A percentile compares a stretch with the other conserved stretches of the same genome.
Evolutionary conservation across 2,329 filamentous ascomycete genomes (phyloP).

Genomic region (Cercospora nicotianae): DNA sequence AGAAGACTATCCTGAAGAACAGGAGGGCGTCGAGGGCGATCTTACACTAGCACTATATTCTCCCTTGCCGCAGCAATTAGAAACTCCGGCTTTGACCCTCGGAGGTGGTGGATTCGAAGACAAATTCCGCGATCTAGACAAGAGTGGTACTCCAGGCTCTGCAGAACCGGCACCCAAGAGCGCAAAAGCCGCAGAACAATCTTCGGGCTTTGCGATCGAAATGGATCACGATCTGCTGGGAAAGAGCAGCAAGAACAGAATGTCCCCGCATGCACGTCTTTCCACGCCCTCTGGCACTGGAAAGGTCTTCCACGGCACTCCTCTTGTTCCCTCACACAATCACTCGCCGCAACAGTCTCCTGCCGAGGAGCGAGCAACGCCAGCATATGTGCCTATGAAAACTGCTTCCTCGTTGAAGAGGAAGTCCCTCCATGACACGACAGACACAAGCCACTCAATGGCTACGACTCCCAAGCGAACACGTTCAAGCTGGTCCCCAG

Average conservation of each 20-base stretch:
- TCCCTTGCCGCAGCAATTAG: neutral
- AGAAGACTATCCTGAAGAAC: slow-evolving; percentile 14
- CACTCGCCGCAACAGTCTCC: neutral
- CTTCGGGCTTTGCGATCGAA: neutral
- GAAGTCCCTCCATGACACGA: neutral
- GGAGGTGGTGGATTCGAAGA: slow-evolving; percentile 9
- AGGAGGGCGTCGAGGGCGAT: slow-evolving; percentile 11
- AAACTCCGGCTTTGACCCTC: slow-evolving; percentile 1
- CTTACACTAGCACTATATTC: slow-evolving; percentile 13
- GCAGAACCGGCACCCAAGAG: slow-evolving; percentile 31
- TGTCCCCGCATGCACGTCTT: neutral
- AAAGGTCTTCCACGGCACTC: neutral
- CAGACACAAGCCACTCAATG: neutral
- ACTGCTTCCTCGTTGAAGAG: neutral
- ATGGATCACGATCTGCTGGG: neutral
- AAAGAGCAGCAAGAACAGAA: neutral
- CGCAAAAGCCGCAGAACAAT: neutral
- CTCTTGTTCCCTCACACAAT: neutral
- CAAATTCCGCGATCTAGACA: slow-evolving; percentile 12
- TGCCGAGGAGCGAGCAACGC: neutral
- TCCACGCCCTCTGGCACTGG: neutral
- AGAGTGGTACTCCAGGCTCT: slow-evolving; percentile 33
- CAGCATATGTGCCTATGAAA: neutral
- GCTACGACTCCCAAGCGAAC: neutral
- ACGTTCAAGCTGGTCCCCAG: slow-evolving; percentile 23